Base-by-base conservation (phyloP, 2,329 filamentous ascomycete species). In the Penicillium vulpinum region DNA sequence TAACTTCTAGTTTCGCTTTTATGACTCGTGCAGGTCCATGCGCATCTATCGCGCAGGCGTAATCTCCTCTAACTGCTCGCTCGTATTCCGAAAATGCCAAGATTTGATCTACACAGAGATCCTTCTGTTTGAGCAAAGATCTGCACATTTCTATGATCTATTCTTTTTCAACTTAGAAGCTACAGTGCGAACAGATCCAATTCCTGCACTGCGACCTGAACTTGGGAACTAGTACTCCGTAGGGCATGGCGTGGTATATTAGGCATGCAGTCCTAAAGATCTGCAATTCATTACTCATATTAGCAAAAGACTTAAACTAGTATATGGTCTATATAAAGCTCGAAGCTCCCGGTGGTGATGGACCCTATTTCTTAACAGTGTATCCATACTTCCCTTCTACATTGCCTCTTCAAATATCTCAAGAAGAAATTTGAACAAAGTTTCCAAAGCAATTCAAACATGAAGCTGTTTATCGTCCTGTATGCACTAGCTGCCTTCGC, bases 391-490 rank as follows among this genome's bases (percentile, higher is more conserved):
- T 38, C 22, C 13, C 26, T 44, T 46, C 26, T 11, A 24, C 21
- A 35, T 48, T 18, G 28, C 11, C 15, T 18, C 15, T 26, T 36
- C 31, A 26, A 18, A 18, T 3, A 18, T 5, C 21, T 31, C 13
- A 9, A 7, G 11, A 24, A 15, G 7, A 18, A 46, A 2, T 18
- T 15, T 3, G 2, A 36, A 15, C 15, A 11, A 11, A 6, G 7
- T 38, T 26, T 16, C 13, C 9, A 38, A 26, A n/a, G 2, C 21
- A 21, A 36, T 9, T 18, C 21, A 26, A 35, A 18, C 31, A 56
- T 56, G 54, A 56, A 52, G 21, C 15, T 56, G 5, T 56, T 15
- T 11, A 33, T 56, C 11, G 24, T 45, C 9, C 22, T 55, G 10
- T 22, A 52, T 21, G 54, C 33, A 18, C 40, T 56, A 2, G 48